Percentiles rank a stretch among this genome's conserved stretches.
phyloP scores from a whole-genome alignment of 169 alveolate species.

The Babesia bigemina region DNA sequence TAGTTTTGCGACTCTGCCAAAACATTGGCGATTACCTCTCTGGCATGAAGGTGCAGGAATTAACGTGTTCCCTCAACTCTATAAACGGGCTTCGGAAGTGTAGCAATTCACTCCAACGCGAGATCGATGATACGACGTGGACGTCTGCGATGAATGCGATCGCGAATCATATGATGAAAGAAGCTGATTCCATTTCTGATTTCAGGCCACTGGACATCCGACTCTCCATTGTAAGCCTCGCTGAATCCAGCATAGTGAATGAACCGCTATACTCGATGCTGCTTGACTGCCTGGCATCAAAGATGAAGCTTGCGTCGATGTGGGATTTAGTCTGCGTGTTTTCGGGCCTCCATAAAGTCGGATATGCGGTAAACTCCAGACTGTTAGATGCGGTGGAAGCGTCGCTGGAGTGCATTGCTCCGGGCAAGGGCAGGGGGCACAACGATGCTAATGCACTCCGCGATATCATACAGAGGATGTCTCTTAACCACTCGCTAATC shows the following conservation, averaged over 20 bases:
- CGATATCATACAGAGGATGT: slow-evolving; percentile 8
- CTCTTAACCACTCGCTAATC: neutral
- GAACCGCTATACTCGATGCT: slow-evolving; percentile 3
- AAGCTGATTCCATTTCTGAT: neutral
- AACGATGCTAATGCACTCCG: slow-evolving; percentile 4
- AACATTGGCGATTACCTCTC: neutral
- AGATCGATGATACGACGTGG: neutral
- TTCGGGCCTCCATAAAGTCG: slow-evolving; percentile 5
- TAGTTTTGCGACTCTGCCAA: slow-evolving; percentile 8
- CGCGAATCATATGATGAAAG: neutral
- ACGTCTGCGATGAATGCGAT: neutral
- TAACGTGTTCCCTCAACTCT: slow-evolving; percentile 18
- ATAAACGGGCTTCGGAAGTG: slow-evolving; percentile 4
- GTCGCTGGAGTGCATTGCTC: slow-evolving; percentile 6
- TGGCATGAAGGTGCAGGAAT: slow-evolving; percentile 24
- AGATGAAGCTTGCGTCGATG: slow-evolving; percentile 9
- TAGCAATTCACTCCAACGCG: neutral
- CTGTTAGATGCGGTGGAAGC: slow-evolving; percentile 22
- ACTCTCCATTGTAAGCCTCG: slow-evolving; percentile 8
- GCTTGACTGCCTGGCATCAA: slow-evolving; percentile 2
- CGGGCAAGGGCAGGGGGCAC: slow-evolving; percentile 26
- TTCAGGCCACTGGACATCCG: slow-evolving; percentile 45
- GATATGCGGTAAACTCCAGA: slow-evolving; percentile 1
- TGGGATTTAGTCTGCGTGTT: slow-evolving; percentile 30
- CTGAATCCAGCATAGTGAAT: slow-evolving; percentile 14